Evolutionary conservation across 805 yeast genomes (phyloP), one percentile per base, ranked within the genome.

Genomic region (Wickerhamiella dianesei): DNA sequence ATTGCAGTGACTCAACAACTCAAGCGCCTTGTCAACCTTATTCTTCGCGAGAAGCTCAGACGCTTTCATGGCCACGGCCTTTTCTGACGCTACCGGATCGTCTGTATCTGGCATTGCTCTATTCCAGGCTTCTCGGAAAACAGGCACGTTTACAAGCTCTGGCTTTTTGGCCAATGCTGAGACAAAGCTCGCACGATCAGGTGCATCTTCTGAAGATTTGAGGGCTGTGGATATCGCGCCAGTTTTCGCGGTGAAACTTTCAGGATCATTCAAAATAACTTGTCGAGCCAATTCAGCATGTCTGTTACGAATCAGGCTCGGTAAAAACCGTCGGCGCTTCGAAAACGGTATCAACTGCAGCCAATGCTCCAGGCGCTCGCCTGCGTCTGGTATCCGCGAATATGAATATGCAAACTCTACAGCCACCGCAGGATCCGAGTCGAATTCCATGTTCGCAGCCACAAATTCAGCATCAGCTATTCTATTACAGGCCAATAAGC

Each of bases 121-220:
- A n/a, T n/a, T n/a, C 19, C 16, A 17, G 5, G 45, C 45, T 14
- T 37, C 18, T 13, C 37, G 39, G 18, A 50, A 46, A 21, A 5
- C 22, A 2, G 49, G 22, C 3, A 18, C 16, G 14, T 50, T 48
- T 4, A 50, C 36, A 2, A 50, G 41, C 20, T 44, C 37, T 2
- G 49, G 51, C 44, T 50, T 49, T 16, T 37, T 37, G 18, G 20
- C 40, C 9, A 37, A 14, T 6, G 18, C 18, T 6, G 40, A 17
- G 9, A 16, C 40, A 37, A 16, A 37, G 40, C 20, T 17, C 40
- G 13, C 40, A 14, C 9, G 20, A 17, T 18, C 3, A 44, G 25
- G 39, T 41, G 37, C 12, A 48, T 43, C 44, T 48, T n/a, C 2
- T 43, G 17, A 1, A 46, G 46, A 6, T 45, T 2, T 17, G 25